Base-by-base conservation (phyloP, 768 basidiomycete species). In the Hygrophorus pudorinus region DNA sequence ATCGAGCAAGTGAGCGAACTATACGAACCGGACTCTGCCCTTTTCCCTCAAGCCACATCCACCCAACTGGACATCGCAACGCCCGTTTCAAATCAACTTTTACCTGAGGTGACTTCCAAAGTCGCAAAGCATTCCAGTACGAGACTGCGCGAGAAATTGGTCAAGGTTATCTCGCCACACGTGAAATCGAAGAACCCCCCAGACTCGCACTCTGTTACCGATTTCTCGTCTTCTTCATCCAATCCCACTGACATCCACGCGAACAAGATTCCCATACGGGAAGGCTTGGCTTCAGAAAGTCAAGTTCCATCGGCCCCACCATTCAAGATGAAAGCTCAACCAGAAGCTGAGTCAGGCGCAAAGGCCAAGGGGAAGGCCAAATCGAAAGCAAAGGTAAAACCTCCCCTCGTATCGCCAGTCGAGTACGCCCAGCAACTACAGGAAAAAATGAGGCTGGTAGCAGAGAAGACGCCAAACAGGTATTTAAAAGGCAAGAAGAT, bases 401-500 rank as follows among this genome's bases (percentile, higher is more conserved):
- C 61, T 30, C 52, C 59, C 38, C 61, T 62, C 11, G 50, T 75
- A 44, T 72, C 67, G 1, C 76, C 78, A 2, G 58, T 64, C 3
- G 73, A 79, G 48, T 82, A 73, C 51, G 79, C 76, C 3, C 65
- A 64, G 52, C 70, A 61, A 48, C 57, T 79, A 12, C 63, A 66
- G 20, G 62, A 63, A 4, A 57, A 54, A 34, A 38, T 51, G 35
- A 47, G 51, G 11, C 49, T 45, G 13, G 50, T 35, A 24, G 38
- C 42, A 37, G 44, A 51, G 45, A 48, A 59, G 52, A 16, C 48
- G 45, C 51, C 48, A 31, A 46, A 45, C 14, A 57, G 57, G 45
- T 73, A 71, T 52, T 64, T 84, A 16, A 60, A 63, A 37, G 78
- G 77, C 17, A 75, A 70, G 53, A 63, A 59, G 38, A 73, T 85